Evolutionary conservation across 768 basidiomycete genomes (phyloP).

Genomic region (Pilatotrama ljubarskyi): DNA sequence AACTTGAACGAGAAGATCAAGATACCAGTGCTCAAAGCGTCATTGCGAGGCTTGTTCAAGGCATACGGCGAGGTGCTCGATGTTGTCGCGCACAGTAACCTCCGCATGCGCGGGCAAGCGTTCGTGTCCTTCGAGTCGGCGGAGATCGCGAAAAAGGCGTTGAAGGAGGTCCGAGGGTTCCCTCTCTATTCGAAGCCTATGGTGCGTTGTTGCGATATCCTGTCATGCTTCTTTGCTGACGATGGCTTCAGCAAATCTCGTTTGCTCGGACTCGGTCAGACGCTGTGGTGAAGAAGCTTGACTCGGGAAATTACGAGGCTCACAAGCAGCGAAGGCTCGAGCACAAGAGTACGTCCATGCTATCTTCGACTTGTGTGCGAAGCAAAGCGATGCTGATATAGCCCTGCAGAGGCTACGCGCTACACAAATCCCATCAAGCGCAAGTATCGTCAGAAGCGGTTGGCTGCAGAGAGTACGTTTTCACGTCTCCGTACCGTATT

Average conservation of each 20-base stretch:
- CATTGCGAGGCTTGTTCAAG: slow-evolving; percentile 87
- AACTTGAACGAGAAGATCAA: slow-evolving; percentile 96
- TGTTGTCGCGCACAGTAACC: slow-evolving; percentile 92
- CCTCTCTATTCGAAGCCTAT: slow-evolving; percentile 96
- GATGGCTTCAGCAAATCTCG: slow-evolving; percentile 79
- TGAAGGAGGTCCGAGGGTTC: slow-evolving; percentile 92
- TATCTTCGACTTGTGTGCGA: background rate
- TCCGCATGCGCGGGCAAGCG: slow-evolving; percentile 98
- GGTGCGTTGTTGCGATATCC: slow-evolving; percentile 47
- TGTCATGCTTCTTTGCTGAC: background rate
- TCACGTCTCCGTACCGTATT: slow-evolving; percentile 21
- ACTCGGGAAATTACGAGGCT: slow-evolving; percentile 63
- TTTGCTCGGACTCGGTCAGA: slow-evolving; percentile 91
- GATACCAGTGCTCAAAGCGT: slow-evolving; percentile 88
- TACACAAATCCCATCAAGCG: slow-evolving; percentile 89
- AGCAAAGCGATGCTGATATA: background rate
- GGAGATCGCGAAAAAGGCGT: slow-evolving; percentile 82
- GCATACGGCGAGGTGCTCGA: slow-evolving; percentile 91
- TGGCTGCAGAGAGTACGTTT: slow-evolving; percentile 72
- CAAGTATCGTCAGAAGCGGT: slow-evolving; percentile 78
- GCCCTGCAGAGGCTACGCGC: slow-evolving; percentile 64
- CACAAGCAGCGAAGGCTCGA: slow-evolving; percentile 76
- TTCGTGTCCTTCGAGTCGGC: slow-evolving; percentile 89
- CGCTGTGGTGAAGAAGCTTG: slow-evolving; percentile 78
- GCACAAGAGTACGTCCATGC: slow-evolving; percentile 74